These are phyloP conservation scores for Pseudogymnoascus pannorum DNA, from an alignment of 2,329 filamentous ascomycete species.

Conservation along the genomic window DNA sequence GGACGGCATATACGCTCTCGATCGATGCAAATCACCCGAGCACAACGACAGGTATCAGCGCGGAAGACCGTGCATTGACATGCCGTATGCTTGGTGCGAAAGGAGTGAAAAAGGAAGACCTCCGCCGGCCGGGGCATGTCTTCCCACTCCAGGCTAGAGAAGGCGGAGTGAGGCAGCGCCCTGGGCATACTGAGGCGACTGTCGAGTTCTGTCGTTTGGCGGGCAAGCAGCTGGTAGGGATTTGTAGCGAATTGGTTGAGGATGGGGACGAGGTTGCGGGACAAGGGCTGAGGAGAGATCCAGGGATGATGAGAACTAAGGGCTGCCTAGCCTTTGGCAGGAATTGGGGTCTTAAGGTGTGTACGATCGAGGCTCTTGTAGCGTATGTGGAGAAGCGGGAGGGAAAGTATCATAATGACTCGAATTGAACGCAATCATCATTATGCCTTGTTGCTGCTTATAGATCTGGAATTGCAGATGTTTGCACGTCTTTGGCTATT, in stretches of 20 bases:
- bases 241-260: slow-evolving; percentile 87
- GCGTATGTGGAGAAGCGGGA: slow-evolving; percentile 70
- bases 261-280: slow-evolving; percentile 70
- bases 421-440: not conserved
- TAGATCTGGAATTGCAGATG: slow-evolving; percentile 2
- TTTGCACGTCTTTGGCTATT: not conserved
- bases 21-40: slow-evolving; percentile 69
- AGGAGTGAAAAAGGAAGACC: slow-evolving; percentile 41
- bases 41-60: slow-evolving; percentile 83
- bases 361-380: slow-evolving; percentile 89
- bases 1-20: slow-evolving; percentile 88
- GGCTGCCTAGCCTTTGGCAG: slow-evolving; percentile 81
- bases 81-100: slow-evolving; percentile 71
- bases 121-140: slow-evolving; percentile 83
- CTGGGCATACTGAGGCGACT: slow-evolving; percentile 88
- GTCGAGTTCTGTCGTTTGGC: slow-evolving; percentile 84
- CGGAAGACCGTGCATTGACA: slow-evolving; percentile 76
- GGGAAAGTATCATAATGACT: slow-evolving; percentile 38
- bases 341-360: slow-evolving; percentile 83
- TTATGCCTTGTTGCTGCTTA: not conserved
- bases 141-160: slow-evolving; percentile 72
- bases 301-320: slow-evolving; percentile 90
- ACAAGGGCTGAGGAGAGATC: slow-evolving; percentile 53
- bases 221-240: slow-evolving; percentile 68
- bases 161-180: slow-evolving; percentile 75